Percentiles rank a stretch among this genome's conserved stretches.
These are phyloP conservation scores for Beauveria varroae DNA, from an alignment of 2,329 filamentous ascomycete species.

Conservation along the genomic window DNA sequence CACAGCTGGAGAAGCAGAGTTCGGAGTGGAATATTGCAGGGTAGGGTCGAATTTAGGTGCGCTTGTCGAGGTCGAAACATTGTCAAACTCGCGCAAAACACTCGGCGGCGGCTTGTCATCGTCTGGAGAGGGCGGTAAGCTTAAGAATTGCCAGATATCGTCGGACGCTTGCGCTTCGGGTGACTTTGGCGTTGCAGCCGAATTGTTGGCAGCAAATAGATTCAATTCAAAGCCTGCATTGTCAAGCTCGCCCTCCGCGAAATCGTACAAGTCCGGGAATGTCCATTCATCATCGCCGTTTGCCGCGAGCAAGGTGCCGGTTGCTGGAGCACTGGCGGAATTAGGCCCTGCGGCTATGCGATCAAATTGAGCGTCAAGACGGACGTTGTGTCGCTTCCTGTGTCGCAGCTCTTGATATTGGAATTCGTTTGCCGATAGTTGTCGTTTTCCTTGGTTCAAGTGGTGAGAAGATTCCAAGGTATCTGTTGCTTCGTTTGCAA, in stretches of 20 bases:
- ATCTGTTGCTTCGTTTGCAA: background rate
- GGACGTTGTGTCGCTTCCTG: background rate
- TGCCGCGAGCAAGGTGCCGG: background rate
- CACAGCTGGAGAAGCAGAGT: background rate
- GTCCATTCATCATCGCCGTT: background rate
- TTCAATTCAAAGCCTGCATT: background rate
- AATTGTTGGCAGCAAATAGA: background rate
- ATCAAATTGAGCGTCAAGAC: background rate
- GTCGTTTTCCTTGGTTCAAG: background rate
- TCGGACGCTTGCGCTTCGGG: background rate
- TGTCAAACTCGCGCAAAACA: slow-evolving; percentile 20
- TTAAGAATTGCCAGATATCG: background rate
- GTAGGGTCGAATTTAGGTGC: slow-evolving; percentile 28
- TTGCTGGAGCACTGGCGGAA: background rate
- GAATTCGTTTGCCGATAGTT: background rate
- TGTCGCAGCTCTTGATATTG: background rate
- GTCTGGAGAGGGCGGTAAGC: background rate
- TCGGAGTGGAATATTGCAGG: slow-evolving; percentile 27
- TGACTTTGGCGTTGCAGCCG: background rate
- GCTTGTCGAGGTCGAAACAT: slow-evolving; percentile 26
- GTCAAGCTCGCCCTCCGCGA: background rate
- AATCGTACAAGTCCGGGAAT: background rate
- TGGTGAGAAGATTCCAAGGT: background rate
- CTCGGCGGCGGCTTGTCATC: slow-evolving; percentile 22
- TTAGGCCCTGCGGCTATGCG: background rate